Percentiles rank a stretch among this genome's conserved stretches.
These are phyloP conservation scores for Escovopsis sp. DNA, from an alignment of 2,329 filamentous ascomycete genomes.

Conservation along the genomic window DNA sequence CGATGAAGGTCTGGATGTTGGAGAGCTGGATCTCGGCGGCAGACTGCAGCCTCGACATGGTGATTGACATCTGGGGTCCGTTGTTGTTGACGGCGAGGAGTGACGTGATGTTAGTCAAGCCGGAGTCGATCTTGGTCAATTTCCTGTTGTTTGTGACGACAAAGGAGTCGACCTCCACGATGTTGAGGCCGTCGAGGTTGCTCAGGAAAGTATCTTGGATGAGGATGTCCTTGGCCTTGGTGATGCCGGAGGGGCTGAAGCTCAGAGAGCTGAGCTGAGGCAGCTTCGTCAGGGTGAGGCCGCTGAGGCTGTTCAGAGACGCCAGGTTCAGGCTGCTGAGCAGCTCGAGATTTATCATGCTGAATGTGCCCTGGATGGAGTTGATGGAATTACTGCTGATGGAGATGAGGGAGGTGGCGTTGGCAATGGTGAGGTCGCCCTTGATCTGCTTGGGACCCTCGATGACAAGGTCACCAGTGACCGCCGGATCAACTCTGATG, in stretches of 20 bases:
- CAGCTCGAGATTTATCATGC: conserved; percentile 50
- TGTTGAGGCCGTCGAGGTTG: conserved; percentile 66
- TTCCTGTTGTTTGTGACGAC: conserved; percentile 84
- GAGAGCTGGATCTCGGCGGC: conserved; percentile 38
- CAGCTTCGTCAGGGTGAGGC: conserved; percentile 59
- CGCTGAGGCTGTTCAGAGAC: conserved; percentile 47
- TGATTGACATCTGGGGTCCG: conserved; percentile 53
- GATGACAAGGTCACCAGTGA: conserved; percentile 45
- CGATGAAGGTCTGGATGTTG: conserved; percentile 59
- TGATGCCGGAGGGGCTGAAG: conserved; percentile 43
- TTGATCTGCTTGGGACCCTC: conserved; percentile 42
- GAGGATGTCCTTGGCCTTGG: conserved; percentile 49
- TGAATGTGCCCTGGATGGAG: conserved; percentile 56
- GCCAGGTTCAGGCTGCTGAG: conserved; percentile 55
- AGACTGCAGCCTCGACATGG: conserved; percentile 63
- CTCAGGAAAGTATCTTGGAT: conserved; percentile 80
- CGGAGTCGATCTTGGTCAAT: conserved; percentile 61
- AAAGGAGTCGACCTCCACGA: conserved; percentile 56
- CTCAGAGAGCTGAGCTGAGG: conserved; percentile 38
- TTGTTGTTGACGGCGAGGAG: conserved; percentile 67
- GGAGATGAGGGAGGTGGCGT: conserved; percentile 41
- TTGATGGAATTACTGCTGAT: conserved; percentile 47
- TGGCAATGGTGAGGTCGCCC: conserved; percentile 47
- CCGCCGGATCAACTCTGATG: conserved; percentile 45
- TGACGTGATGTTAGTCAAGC: conserved; percentile 60